Base-by-base conservation (phyloP, 2,329 filamentous ascomycete genomes). In the Metarhizium robertsii region DNA sequence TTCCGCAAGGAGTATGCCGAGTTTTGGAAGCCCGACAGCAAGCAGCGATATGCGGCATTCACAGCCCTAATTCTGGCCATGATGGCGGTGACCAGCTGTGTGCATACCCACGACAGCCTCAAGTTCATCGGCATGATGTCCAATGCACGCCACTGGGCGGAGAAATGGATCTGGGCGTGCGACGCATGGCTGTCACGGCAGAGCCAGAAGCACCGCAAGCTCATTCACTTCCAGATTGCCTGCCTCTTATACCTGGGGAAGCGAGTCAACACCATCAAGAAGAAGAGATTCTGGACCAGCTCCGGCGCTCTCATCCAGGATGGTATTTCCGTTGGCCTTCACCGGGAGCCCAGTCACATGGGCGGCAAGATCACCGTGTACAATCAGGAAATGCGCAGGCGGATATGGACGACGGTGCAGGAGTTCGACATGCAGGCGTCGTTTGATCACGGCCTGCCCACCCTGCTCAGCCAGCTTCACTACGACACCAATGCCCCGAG, bases 371-470 rank as follows among this genome's bases (percentile, higher is more conserved):
- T 83, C 48, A 80, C 76, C 1, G 75, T 80, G 2, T 84, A 81
- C 65, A 79, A 82, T 62, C 79, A 81, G 61, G 81, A 85, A 66
- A 84, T 84, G 81, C 73, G 81, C 30, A 72, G 81, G 46, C 72
- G 81, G 20, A 75, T 85, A 47, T 84, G 81, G 81, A 74, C 81
- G 2, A 83, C 80, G 2, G 77, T 85, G 20, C 77, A 81, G 57
- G 80, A 83, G 65, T 83, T 83, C 58, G 80, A 84, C 58, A 75
- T 85, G 65, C 81, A 84, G 65, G 77, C 81, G 1, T 80, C 80
- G 0, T 83, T 83, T 59, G 80, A 84, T 59, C 78, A 83, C 57
- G 80, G 81, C 6, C 67, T 83, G 53, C 81, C 81, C 1, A 83
- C 80, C 0, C 70, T 84, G 46, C 69, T 83, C 45, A 78, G 78